A percentile compares a stretch with the other conserved stretches of the same genome.
phyloP scores from a whole-genome alignment of 331 rosid genomes.

The Malus hybrid region DNA sequence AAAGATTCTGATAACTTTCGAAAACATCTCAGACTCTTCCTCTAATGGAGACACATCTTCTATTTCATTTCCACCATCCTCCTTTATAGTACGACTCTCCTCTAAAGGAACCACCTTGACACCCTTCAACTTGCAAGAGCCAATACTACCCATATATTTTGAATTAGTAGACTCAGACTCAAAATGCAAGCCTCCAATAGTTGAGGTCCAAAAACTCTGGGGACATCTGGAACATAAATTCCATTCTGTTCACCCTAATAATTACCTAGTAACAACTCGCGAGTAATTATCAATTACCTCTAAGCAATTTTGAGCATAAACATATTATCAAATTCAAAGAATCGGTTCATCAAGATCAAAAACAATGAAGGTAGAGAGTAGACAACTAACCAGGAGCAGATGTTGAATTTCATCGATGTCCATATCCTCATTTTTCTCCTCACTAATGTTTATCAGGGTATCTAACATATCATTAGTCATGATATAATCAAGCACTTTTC shows the following conservation, averaged over 20 bases:
- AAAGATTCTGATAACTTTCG: constrained; percentile 41
- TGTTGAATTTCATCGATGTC: constrained; percentile 1
- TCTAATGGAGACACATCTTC: constrained; percentile 27
- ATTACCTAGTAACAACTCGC: not conserved
- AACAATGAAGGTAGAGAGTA: not conserved
- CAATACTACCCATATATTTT: constrained; percentile 41
- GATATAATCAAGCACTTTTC: not conserved
- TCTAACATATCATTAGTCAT: constrained; percentile 33
- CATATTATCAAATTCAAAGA: not conserved
- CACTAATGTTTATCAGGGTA: constrained; percentile 21
- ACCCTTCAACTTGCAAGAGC: constrained; percentile 64
- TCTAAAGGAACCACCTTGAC: constrained; percentile 82
- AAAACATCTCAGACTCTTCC: constrained; percentile 33
- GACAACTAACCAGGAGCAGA: constrained; percentile 8
- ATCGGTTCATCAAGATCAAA: not conserved
- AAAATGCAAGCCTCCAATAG: constrained; percentile 74
- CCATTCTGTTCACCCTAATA: constrained; percentile 49
- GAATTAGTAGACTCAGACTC: constrained; percentile 56
- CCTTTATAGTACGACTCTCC: constrained; percentile 46
- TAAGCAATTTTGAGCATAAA: not conserved
- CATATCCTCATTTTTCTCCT: constrained; percentile 11
- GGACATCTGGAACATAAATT: constrained; percentile 64
- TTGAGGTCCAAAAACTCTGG: constrained; percentile 77
- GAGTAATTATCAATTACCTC: not conserved
- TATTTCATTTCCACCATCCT: constrained; percentile 34